Base-by-base conservation (phyloP, 345 rosid species). In the Turritis glabra region DNA sequence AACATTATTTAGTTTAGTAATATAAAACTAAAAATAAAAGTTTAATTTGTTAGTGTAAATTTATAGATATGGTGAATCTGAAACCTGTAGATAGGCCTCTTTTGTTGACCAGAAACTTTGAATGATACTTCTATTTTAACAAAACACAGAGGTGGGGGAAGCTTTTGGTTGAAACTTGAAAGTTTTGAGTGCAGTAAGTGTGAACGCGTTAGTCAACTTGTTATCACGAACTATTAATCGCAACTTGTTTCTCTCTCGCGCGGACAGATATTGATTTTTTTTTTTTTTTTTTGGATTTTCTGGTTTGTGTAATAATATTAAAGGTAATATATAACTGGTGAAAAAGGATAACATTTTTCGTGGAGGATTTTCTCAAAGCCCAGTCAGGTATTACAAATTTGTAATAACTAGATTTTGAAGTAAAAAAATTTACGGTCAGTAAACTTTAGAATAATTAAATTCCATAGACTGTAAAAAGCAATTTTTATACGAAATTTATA, bases 151-250 rank as follows among this genome's bases (percentile, higher is more conserved):
- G 29, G 55, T 22, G 14, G 55, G 15, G 29, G 15, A 52, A 14
- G 18, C 8, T 61, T 38, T 61, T 40, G 50, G 8, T 61, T 40
- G 57, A 52, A 52, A 6, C 8, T 38, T 30, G 3, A 54, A 29
- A 54, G 37, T 44, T 44, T 44, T 44, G 9, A 2, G 22, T 17
- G 33, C 21, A 41, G 21, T 61, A 10, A 2, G 59, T 66, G 71
- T 50, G 71, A 66, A 66, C 71, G 58, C 71, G n/a, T 50, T 66
- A 33, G 71, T 66, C 71, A 66, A 66, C 59, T 33, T 50, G 58
- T 5, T 46, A 48, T 32, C 10, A 33, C 41, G 13, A 18, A n/a
- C 41, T 18, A 17, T n/a, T 32, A 4, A 10, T 56, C 22, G 15
- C 40, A 29, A 54, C 37, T 32, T 32, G 35, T 32, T 32, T 32